These are phyloP conservation scores for Serendipita indica DNA, from an alignment of 768 basidiomycete genomes.

Conservation along the genomic window DNA sequence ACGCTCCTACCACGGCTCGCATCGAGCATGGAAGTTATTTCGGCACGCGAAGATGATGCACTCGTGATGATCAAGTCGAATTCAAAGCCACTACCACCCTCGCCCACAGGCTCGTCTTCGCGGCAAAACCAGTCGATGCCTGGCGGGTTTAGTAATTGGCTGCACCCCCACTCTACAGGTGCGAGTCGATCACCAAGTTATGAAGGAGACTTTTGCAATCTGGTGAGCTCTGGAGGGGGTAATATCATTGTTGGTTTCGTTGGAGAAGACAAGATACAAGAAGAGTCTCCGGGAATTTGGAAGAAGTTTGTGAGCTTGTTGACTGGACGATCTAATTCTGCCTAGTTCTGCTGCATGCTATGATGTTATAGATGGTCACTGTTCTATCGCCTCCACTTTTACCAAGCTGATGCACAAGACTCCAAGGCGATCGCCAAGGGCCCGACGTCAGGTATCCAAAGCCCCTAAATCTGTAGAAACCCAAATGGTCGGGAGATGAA, in stretches of 20 bases:
- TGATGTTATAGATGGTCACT: neutral
- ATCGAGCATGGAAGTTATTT: neutral
- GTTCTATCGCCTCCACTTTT: neutral
- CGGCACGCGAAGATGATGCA: constrained; percentile 1
- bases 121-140: neutral
- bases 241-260: neutral
- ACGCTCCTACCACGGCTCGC: constrained; percentile 7
- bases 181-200: neutral
- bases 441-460: neutral
- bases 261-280: neutral
- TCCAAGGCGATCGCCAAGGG: neutral
- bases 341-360: neutral
- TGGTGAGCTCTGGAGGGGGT: neutral
- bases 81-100: neutral
- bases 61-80: neutral
- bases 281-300: neutral
- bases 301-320: neutral
- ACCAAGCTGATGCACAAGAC: neutral
- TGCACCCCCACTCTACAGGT: neutral
- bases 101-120: neutral
- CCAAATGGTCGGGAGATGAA: neutral
- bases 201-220: neutral
- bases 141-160: neutral
- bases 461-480: neutral
- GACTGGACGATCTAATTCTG: neutral